phyloP scores from a whole-genome alignment of 1,284 basidiomycete species.

The Acaromyces ingoldii region DNA sequence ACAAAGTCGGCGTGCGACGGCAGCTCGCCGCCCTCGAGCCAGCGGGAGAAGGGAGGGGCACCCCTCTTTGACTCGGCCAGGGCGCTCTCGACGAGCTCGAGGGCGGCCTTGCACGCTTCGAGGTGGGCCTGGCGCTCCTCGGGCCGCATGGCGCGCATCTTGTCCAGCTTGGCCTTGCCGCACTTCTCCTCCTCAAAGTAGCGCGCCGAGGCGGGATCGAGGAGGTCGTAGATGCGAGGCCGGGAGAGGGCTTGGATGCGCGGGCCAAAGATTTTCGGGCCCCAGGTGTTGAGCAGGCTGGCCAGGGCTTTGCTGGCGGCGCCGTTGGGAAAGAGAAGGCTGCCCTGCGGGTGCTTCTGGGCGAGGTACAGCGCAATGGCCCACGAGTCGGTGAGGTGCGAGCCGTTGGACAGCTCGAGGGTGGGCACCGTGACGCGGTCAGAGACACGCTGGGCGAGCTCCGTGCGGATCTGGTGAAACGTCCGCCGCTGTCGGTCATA shows the following conservation, averaged over 20 bases:
- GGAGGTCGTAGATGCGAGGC: conserved; percentile 17
- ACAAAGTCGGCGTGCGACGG: conserved; percentile 39
- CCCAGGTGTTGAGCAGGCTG: conserved; percentile 26
- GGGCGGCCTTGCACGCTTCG: conserved; percentile 1
- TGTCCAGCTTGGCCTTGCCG: conserved; percentile 20
- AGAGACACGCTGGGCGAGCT: conserved; percentile 20
- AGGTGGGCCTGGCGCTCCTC: conserved; percentile 17
- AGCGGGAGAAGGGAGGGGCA: conserved; percentile 5
- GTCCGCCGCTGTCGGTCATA: conserved; percentile 36
- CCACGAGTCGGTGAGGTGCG: conserved; percentile 37
- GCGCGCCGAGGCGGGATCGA: conserved; percentile 21
- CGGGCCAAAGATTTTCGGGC: conserved; percentile 23
- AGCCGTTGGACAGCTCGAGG: conserved; percentile 26
- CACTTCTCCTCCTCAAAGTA: conserved; percentile 38
- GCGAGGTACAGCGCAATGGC: conserved; percentile 25
- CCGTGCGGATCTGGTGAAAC: conserved; percentile 35
- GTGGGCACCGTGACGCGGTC: conserved; percentile 39
- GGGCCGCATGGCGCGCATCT: conserved; percentile 9
- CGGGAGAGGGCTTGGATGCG: conserved; percentile 21
- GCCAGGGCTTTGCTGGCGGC: conserved; percentile 26
- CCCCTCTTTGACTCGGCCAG: not conserved
- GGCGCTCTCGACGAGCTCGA: conserved; percentile 5
- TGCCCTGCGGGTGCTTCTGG: conserved; percentile 20
- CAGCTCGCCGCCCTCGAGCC: conserved; percentile 26
- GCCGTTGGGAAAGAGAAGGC: conserved; percentile 20